Conservation (phyloP, 192 early-diverging fungal genomes). For the Gonapodya prolifera region DNA sequence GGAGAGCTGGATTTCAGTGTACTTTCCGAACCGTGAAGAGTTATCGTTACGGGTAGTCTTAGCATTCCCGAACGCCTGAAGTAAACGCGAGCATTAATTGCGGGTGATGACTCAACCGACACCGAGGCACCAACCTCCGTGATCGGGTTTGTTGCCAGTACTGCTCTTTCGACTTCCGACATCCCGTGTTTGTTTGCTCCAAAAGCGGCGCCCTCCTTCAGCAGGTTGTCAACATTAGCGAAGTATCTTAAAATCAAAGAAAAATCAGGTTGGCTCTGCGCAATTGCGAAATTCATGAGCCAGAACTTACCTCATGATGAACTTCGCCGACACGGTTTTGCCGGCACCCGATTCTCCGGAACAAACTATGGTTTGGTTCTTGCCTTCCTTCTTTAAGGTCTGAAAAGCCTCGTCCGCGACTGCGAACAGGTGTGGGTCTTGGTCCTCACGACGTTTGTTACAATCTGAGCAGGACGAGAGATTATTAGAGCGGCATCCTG, state of each 20-base stretch:
- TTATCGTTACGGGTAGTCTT: slow-evolving; percentile 99
- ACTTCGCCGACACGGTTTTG: slow-evolving; percentile 91
- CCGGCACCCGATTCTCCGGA: slow-evolving; percentile 92
- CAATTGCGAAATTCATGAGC: too few relatives aligned
- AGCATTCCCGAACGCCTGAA: slow-evolving; percentile 86
- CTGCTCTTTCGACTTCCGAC: slow-evolving; percentile 66
- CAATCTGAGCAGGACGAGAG: too few relatives aligned
- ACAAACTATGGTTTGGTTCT: slow-evolving; percentile 98
- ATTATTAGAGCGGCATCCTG: too few relatives aligned
- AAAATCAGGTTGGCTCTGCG: too few relatives aligned
- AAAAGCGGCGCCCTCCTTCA: too few relatives aligned
- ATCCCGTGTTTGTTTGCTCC: slow-evolving; percentile 33
- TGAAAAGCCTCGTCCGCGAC: slow-evolving; percentile 97
- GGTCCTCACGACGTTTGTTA: too few relatives aligned
- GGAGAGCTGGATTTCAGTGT: slow-evolving; percentile 48
- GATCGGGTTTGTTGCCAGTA: slow-evolving; percentile 91
- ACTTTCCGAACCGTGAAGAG: slow-evolving; percentile 95
- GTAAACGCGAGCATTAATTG: slow-evolving; percentile 2
- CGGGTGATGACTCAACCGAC: too few relatives aligned
- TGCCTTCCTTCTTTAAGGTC: slow-evolving; percentile 80
- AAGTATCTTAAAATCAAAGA: too few relatives aligned
- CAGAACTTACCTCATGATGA: slow-evolving; percentile 97
- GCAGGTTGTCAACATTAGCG: slow-evolving; percentile 54
- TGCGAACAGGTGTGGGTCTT: slow-evolving; percentile 97
- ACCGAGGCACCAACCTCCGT: slow-evolving; percentile 59